Conservation (phyloP, 2,329 filamentous ascomycete genomes). For the Phyllosticta citribraziliensis region DNA sequence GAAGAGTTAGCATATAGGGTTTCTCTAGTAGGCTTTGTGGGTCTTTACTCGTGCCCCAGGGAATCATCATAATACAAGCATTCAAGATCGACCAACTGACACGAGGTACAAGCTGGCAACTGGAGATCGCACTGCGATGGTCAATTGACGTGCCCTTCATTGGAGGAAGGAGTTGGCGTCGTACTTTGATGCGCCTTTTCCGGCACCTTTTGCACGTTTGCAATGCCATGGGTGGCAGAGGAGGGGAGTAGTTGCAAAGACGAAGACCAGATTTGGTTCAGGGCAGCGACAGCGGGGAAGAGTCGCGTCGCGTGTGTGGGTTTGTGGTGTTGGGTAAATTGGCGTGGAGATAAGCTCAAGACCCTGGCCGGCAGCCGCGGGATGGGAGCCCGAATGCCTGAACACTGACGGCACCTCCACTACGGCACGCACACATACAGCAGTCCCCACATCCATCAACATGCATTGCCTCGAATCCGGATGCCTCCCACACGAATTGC, state of each 20-base stretch:
- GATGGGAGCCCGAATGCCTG: neutral
- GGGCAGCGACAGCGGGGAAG: neutral
- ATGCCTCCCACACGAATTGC: constrained; percentile 5
- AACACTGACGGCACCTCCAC: neutral
- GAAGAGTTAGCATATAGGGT: no score
- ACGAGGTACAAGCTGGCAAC: constrained; percentile 4
- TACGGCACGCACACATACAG: neutral
- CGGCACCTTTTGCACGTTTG: constrained; percentile 9
- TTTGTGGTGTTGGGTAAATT: neutral
- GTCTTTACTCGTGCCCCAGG: neutral
- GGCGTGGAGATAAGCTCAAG: neutral
- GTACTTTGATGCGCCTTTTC: constrained; percentile 9
- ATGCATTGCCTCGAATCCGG: neutral
- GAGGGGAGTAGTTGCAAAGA: neutral
- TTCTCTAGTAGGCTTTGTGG: no score
- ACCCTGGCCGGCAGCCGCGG: neutral
- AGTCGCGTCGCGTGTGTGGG: neutral
- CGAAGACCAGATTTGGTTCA: no score
- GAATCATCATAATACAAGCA: constrained; percentile 8
- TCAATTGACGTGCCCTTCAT: neutral
- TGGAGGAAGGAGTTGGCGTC: neutral
- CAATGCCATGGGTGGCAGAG: constrained; percentile 1
- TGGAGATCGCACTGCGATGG: constrained; percentile 4
- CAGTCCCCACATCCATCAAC: neutral
- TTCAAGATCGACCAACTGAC: constrained; percentile 4